Percentiles rank a stretch among this genome's conserved stretches.
phyloP scores from a whole-genome alignment of 495 filamentous ascomycete genomes.

The Chaetomidium leptoderma region DNA sequence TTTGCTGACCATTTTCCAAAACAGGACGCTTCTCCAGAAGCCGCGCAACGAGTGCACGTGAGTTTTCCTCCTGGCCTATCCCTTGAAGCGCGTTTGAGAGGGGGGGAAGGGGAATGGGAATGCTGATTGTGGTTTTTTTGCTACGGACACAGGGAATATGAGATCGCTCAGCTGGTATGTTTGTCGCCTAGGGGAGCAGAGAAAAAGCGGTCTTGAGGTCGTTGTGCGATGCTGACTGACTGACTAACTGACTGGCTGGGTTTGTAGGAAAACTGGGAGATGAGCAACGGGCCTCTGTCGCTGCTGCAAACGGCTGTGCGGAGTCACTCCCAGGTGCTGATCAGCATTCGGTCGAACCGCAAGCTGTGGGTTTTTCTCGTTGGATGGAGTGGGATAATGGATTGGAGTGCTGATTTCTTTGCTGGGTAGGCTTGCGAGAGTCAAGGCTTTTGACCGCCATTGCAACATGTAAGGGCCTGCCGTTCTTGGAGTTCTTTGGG shows the following conservation, averaged over 20 bases:
- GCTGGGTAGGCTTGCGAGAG: constrained; percentile 42
- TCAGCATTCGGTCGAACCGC: constrained; percentile 86
- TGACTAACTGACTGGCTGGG: neutral
- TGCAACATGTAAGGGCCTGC: constrained; percentile 24
- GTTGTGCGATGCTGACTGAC: neutral
- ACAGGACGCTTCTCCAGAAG: constrained; percentile 30
- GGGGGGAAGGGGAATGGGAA: neutral
- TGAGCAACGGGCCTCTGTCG: constrained; percentile 46
- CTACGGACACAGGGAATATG: constrained; percentile 24
- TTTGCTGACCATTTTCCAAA: constrained; percentile 10
- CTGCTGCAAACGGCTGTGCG: constrained; percentile 90
- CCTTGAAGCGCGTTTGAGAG: no score
- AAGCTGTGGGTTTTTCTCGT: constrained; percentile 45
- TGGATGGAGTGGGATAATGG: neutral
- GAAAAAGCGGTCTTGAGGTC: neutral
- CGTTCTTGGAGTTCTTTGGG: neutral
- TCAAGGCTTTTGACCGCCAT: constrained; percentile 48
- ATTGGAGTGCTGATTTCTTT: neutral
- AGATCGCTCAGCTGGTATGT: constrained; percentile 31
- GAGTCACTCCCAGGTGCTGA: constrained; percentile 82
- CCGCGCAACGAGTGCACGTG: constrained; percentile 33
- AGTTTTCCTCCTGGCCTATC: no score
- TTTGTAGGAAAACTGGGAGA: constrained; percentile 28
- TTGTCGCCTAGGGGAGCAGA: no score
- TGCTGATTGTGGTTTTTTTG: neutral